Evolutionary conservation across 495 filamentous ascomycete genomes (phyloP).

Genomic region (Penicillium flavigenum): DNA sequence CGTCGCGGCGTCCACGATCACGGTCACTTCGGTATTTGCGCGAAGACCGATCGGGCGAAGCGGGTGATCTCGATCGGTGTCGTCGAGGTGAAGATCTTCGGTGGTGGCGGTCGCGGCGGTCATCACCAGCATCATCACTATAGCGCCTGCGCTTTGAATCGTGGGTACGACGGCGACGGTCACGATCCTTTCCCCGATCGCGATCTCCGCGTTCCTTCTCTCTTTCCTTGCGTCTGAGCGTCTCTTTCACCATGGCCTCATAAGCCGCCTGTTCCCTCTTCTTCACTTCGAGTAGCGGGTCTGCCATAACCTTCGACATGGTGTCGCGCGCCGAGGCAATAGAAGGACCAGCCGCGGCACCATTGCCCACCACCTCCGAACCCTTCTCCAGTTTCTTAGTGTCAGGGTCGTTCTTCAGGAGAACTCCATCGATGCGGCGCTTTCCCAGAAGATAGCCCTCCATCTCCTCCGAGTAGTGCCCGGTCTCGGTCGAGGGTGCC

Average conservation of each 20-base stretch:
- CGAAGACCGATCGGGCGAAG: conserved; percentile 27
- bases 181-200: conserved; percentile 23
- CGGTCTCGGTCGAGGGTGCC: conserved; percentile 76
- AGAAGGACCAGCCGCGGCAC: conserved; percentile 59
- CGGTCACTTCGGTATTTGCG: conserved; percentile 33
- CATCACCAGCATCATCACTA: conserved; percentile 32
- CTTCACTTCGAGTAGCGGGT: conserved; percentile 90
- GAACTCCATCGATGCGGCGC: conserved; percentile 74
- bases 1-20: conserved; percentile 21
- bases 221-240: conserved; percentile 66
- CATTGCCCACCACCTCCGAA: conserved; percentile 63
- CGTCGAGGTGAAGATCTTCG: conserved; percentile 30
- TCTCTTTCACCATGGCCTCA: conserved; percentile 84
- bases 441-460: conserved; percentile 93
- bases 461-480: conserved; percentile 85
- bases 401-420: conserved; percentile 77
- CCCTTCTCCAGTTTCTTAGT: conserved; percentile 78
- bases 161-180: conserved; percentile 24
- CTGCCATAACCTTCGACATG: conserved; percentile 78
- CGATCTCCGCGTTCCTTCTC: conserved; percentile 54
- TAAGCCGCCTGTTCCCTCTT: conserved; percentile 88
- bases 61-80: conserved; percentile 39
- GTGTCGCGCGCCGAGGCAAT: conserved; percentile 67
- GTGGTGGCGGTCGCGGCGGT: conserved; percentile 28
- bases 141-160: conserved; percentile 31